phyloP scores from a whole-genome alignment of 176 grass and related monocot species.

The Sorghum bicolor region Sorghum_bicolor_NCBIv3 NC_012874.2:60956501-60957000 shows the following conservation, averaged over 20 bases:
- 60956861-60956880: slow-evolving; percentile 20
- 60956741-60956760: slow-evolving; percentile 81
- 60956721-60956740: slow-evolving; percentile 98
- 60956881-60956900: slow-evolving; percentile 92
- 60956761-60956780: slow-evolving; percentile 96
- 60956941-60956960: slow-evolving; percentile 49
- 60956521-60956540: slow-evolving; percentile 28
- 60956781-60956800: slow-evolving; percentile 33
- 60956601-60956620: slow-evolving; percentile 79
- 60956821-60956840: neutral
- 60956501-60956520: neutral
- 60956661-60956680: neutral
- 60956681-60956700: neutral
- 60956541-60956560: slow-evolving; percentile 82
- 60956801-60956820: neutral
- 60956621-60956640: slow-evolving; percentile 40
- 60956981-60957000: neutral
- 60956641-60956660: slow-evolving; percentile 11
- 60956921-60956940: slow-evolving; percentile 87
- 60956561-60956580: slow-evolving; percentile 81
- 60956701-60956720: slow-evolving; percentile 67
- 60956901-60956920: slow-evolving; percentile 37
- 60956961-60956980: neutral
- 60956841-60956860: neutral
- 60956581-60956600: slow-evolving; percentile 73